Evolutionary conservation across 2,329 filamentous ascomycete species (phyloP), one percentile per base, ranked within the genome.

Genomic region (Nemania abortiva): DNA sequence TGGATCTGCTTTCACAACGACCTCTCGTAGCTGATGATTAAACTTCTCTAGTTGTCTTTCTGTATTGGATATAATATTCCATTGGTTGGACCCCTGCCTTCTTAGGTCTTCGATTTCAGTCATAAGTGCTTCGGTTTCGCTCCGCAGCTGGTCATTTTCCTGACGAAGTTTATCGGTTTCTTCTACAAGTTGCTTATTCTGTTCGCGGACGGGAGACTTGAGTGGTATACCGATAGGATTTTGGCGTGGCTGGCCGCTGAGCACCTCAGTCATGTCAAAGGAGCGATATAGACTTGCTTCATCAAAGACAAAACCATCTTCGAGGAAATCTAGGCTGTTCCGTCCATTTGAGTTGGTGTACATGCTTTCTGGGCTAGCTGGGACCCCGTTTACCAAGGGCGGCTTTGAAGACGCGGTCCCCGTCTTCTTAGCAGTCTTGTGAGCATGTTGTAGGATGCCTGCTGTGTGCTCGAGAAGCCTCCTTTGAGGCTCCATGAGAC

Each of bases 381-480:
- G 92, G 70, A 93, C 89, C 22, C 87, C 88, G 65, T 87, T 87
- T 49, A 84, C 77, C 6, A 82, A 76, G 54, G 82, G 81, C 0
- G 79, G 78, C 39, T 79, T 80, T 1, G 82, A 80, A 15, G 81
- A 81, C 59, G 84, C 81, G 7, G 83, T 79, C 3, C 81, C 75
- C 63, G 83, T 83, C 73, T 87, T 88, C 76, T 88, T 91, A n/a
- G 91, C 85, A 0, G 88, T 89, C 74, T 91, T 92, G 81, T 98
- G 95, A 9, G 95, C 97, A 80, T 97, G 88, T 78, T 97, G 94
- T 63, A 99, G 83, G 47, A 99, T 93, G 53, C 93, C 95, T 15
- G 96, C 95, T 0, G 95, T 98, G 79, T 99, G 96, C 79, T 95
- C 90, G 59, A 98, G 83, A 53, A 99, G 83, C 70, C 90, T 89